A percentile compares a stretch with the other conserved stretches of the same genome.
These are phyloP conservation scores for Termitomyces sp. DNA, from an alignment of 768 basidiomycete species.

Conservation along the genomic window DNA sequence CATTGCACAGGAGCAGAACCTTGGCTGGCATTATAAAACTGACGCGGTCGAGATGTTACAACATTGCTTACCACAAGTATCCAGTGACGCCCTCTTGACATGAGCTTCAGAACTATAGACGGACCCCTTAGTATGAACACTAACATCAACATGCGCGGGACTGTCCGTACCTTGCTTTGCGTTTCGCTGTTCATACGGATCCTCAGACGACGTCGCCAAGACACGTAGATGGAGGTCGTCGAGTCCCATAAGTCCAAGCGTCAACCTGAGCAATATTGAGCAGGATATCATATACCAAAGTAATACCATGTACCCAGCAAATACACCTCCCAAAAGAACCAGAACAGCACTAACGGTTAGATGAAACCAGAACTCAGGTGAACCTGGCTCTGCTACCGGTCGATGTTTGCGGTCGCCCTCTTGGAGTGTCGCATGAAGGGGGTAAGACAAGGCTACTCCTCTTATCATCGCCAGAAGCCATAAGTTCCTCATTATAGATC, in stretches of 20 bases:
- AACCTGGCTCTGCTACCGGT: constrained; percentile 32
- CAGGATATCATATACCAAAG: not conserved
- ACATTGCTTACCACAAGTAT: constrained; percentile 72
- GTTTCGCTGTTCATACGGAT: constrained; percentile 60
- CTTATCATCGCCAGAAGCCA: constrained; percentile 6
- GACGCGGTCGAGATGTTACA: not conserved
- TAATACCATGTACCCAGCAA: constrained; percentile 69
- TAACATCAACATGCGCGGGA: not conserved
- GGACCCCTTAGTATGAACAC: not conserved
- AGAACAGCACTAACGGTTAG: constrained; percentile 61
- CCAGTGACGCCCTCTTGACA: constrained; percentile 81
- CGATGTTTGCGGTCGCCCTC: constrained; percentile 3
- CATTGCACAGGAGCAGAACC: constrained; percentile 88
- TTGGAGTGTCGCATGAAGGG: not conserved
- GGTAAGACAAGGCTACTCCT: constrained; percentile 6
- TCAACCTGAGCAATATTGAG: constrained; percentile 50
- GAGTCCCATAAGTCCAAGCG: constrained; percentile 90
- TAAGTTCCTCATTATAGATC: constrained; percentile 11
- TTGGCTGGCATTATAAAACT: constrained; percentile 19
- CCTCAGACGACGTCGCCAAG: constrained; percentile 77
- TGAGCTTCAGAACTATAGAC: constrained; percentile 45
- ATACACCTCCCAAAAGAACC: constrained; percentile 85
- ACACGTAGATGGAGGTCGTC: constrained; percentile 91
- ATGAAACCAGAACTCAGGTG: constrained; percentile 74
- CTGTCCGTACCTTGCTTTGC: constrained; percentile 59